Conservation (phyloP, 768 basidiomycete genomes). For the Plicaturopsis crispa region DNA sequence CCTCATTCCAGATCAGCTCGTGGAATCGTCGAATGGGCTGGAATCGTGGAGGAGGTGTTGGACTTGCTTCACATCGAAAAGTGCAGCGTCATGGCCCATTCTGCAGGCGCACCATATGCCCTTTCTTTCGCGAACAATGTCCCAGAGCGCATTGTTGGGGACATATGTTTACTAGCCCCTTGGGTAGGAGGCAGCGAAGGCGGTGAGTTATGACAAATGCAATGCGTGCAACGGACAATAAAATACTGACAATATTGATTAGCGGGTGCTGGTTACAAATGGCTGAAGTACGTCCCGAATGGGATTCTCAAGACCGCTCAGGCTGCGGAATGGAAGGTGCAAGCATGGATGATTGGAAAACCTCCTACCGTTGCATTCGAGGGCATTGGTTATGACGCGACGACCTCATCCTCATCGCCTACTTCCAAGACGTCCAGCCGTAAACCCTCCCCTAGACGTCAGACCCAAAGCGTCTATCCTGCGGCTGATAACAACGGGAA, state of each 20-base stretch:
- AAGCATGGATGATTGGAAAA: slow-evolving; percentile 96
- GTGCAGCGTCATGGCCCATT: slow-evolving; percentile 92
- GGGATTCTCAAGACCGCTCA: slow-evolving; percentile 91
- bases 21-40: slow-evolving; percentile 87
- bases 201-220: no score
- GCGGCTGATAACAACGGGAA: slow-evolving; percentile 12
- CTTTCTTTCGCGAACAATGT: slow-evolving; percentile 77
- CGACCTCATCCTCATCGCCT: slow-evolving; percentile 14
- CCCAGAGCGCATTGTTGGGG: slow-evolving; percentile 71
- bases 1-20: slow-evolving; percentile 55
- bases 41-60: slow-evolving; percentile 84
- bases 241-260: slow-evolving; percentile 6
- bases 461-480: slow-evolving; percentile 16
- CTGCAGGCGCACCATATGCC: slow-evolving; percentile 92
- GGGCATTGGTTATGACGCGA: slow-evolving; percentile 76
- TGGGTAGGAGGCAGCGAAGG: slow-evolving; percentile 93
- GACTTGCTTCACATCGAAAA: slow-evolving; percentile 69
- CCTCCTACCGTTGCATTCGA: slow-evolving; percentile 79
- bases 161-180: slow-evolving; percentile 84
- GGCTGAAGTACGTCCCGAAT: slow-evolving; percentile 95
- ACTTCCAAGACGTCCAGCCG: slow-evolving; percentile 3
- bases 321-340: slow-evolving; percentile 95
- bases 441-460: not conserved
- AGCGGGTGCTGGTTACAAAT: slow-evolving; percentile 69
- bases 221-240: no score